Evolutionary conservation across 495 filamentous ascomycete species (phyloP).

Genomic region (Talaromyces borbonicus): DNA sequence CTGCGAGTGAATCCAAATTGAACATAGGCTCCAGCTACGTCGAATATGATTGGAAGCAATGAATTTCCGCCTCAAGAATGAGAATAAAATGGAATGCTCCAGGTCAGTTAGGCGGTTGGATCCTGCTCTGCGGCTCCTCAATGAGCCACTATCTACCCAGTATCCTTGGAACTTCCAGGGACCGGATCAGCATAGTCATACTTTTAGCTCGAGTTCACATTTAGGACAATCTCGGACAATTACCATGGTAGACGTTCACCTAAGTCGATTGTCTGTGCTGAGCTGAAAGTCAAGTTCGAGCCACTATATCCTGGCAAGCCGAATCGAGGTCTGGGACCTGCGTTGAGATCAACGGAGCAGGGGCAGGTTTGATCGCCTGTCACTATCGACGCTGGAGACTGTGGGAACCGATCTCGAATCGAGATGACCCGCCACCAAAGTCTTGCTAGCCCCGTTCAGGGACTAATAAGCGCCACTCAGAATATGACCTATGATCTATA

Average conservation of each 20-base stretch:
- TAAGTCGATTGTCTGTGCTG: background rate
- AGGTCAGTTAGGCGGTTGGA: constrained; percentile 2
- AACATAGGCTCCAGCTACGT: background rate
- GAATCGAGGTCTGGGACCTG: constrained; percentile 8
- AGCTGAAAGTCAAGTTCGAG: background rate
- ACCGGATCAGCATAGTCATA: background rate
- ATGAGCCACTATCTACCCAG: background rate
- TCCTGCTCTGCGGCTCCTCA: background rate
- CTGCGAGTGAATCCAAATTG: constrained; percentile 7
- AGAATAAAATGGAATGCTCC: constrained; percentile 8
- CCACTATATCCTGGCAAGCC: background rate
- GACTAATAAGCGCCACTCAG: background rate
- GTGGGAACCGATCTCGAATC: constrained; percentile 5
- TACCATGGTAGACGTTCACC: background rate
- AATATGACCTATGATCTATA: constrained; percentile 3
- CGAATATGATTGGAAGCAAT: constrained; percentile 1
- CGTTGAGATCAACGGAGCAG: constrained; percentile 7
- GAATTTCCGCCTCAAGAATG: constrained; percentile 7
- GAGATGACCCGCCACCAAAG: constrained; percentile 2
- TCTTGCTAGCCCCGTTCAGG: background rate
- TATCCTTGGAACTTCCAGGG: constrained; percentile 4
- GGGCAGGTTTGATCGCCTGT: constrained; percentile 5
- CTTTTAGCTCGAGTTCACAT: background rate
- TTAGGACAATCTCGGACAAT: constrained; percentile 4
- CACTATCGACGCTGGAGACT: constrained; percentile 7